Percentiles rank a stretch among this genome's conserved stretches.
These are phyloP conservation scores for Tylopilus sp. DNA, from an alignment of 1,284 basidiomycete genomes.

Conservation along the genomic window DNA sequence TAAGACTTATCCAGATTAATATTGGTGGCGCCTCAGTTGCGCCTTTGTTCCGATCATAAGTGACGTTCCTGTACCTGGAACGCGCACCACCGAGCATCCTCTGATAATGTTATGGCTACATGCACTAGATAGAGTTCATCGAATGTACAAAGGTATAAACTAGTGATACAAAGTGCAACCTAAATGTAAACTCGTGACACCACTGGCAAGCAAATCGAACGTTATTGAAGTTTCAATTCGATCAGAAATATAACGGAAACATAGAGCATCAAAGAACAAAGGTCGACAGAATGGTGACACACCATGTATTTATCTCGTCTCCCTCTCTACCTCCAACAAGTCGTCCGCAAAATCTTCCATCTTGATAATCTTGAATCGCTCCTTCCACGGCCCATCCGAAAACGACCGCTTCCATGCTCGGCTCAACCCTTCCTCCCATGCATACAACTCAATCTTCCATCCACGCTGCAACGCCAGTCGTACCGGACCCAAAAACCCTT, in stretches of 20 bases:
- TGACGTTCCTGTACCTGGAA: background rate
- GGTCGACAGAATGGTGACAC: background rate
- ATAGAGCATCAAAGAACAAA: background rate
- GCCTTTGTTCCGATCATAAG: background rate
- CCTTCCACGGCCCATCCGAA: constrained; percentile 56
- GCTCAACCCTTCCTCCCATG: constrained; percentile 85
- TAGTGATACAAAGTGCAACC: background rate
- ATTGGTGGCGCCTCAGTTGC: too few relatives aligned
- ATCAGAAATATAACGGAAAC: background rate
- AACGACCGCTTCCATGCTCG: constrained; percentile 78
- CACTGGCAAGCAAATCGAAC: constrained; percentile 1
- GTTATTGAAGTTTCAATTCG: background rate
- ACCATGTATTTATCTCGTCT: constrained; percentile 26
- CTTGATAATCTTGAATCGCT: constrained; percentile 63
- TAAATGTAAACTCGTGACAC: constrained; percentile 3
- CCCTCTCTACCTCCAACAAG: constrained; percentile 55
- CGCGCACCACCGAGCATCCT: too few relatives aligned
- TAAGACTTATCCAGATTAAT: too few relatives aligned
- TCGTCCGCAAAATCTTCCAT: constrained; percentile 72
- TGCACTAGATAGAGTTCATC: background rate
- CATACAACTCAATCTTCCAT: constrained; percentile 90
- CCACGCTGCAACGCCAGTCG: constrained; percentile 84
- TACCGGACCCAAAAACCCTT: constrained; percentile 88
- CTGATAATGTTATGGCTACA: background rate
- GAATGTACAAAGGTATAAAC: too few relatives aligned